Percentiles rank a stretch among this genome's conserved stretches.
Evolutionary conservation across 2,329 filamentous ascomycete genomes (phyloP).

Genomic region (Diaporthe citriasiana): DNA sequence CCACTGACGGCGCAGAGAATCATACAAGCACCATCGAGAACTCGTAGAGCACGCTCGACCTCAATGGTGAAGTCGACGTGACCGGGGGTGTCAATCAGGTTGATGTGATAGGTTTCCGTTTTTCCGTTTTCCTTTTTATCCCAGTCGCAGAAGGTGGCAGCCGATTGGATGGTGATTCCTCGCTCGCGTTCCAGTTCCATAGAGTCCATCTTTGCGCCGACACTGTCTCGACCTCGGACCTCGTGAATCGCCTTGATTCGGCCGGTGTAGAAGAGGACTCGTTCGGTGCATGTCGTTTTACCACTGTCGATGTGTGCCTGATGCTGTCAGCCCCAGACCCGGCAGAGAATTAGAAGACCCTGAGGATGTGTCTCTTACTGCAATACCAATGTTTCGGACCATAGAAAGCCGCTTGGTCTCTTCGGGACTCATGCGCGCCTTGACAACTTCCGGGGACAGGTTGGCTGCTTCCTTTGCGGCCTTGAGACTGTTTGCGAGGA

Average conservation of each 20-base stretch:
- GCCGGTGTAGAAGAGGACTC: constrained; percentile 97
- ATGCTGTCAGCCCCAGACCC: constrained; percentile 37
- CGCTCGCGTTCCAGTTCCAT: constrained; percentile 99
- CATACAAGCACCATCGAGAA: constrained; percentile 97
- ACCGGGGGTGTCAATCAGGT: constrained; percentile 97
- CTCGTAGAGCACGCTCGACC: constrained; percentile 93
- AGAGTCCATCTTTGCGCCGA: constrained; percentile 99
- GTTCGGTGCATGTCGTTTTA: constrained; percentile 96
- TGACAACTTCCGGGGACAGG: constrained; percentile 72
- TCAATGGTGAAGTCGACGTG: constrained; percentile 99
- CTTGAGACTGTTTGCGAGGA: constrained; percentile 55
- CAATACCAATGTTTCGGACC: constrained; percentile 98
- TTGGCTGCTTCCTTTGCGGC: constrained; percentile 68
- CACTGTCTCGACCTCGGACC: constrained; percentile 92
- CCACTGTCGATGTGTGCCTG: constrained; percentile 98
- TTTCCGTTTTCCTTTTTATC: constrained; percentile 85
- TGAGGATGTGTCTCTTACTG: constrained; percentile 66
- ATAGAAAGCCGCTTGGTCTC: constrained; percentile 83
- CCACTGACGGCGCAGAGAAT: constrained; percentile 97
- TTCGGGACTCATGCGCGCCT: constrained; percentile 83
- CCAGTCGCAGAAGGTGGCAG: constrained; percentile 98
- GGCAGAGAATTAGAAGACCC: accelerated
- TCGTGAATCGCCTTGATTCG: constrained; percentile 98
- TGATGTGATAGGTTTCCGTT: constrained; percentile 95
- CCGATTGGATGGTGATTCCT: constrained; percentile 98